Evolutionary conservation across 805 yeast species (phyloP).

Genomic region (Yarrowia sp.): DNA sequence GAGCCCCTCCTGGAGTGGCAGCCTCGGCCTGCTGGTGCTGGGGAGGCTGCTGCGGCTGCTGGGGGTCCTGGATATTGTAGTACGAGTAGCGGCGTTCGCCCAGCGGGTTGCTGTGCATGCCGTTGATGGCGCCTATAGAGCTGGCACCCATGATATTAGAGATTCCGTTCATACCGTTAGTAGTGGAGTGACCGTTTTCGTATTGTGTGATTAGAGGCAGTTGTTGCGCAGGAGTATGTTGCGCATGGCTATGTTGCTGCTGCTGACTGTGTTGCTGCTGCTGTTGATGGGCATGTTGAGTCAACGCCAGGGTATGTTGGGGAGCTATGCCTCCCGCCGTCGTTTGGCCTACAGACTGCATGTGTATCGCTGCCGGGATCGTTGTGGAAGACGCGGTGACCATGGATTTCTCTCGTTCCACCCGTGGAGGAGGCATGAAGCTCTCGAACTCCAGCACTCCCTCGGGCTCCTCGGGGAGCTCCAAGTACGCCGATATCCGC

Average conservation of each 20-base stretch:
- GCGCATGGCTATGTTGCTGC: background rate
- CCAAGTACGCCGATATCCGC: constrained; percentile 38
- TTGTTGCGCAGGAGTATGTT: too few relatives aligned
- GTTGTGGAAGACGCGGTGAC: background rate
- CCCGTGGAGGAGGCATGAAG: constrained; percentile 26
- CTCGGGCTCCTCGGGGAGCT: constrained; percentile 37
- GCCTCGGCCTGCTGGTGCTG: constrained; percentile 8
- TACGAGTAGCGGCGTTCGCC: constrained; percentile 21
- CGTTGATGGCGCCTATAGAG: constrained; percentile 17
- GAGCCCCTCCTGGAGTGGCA: background rate
- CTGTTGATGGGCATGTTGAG: background rate
- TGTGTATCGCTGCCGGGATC: constrained; percentile 17
- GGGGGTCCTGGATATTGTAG: constrained; percentile 19
- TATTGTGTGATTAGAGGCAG: constrained; percentile 3
- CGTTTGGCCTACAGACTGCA: constrained; percentile 25
- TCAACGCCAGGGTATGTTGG: constrained; percentile 2
- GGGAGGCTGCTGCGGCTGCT: constrained; percentile 7
- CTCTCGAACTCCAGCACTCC: constrained; percentile 30
- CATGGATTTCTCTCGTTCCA: constrained; percentile 21
- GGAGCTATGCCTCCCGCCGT: background rate
- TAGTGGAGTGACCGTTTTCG: constrained; percentile 13
- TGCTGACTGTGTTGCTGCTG: background rate
- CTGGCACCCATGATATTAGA: constrained; percentile 3
- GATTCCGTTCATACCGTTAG: constrained; percentile 14
- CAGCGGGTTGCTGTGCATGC: constrained; percentile 21